phyloP scores from a whole-genome alignment of 2,329 filamentous ascomycete genomes.

The Aspergillus puulaauensis region DNA sequence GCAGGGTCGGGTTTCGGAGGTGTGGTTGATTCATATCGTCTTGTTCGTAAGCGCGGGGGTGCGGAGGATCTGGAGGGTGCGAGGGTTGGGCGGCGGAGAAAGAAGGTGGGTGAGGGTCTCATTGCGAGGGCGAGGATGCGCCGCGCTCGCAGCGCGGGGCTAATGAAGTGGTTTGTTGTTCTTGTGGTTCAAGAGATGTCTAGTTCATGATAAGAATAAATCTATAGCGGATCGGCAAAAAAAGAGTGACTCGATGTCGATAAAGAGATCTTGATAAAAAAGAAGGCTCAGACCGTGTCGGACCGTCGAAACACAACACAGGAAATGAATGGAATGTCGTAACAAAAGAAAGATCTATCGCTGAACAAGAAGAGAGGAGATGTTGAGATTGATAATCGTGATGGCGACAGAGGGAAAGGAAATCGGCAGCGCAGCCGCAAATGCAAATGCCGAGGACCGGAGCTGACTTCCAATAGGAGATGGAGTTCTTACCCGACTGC shows the following conservation, averaged over 20 bases:
- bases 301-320: not conserved
- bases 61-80: conserved; percentile 5
- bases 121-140: conserved; percentile 4
- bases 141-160: not conserved
- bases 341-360: conserved; percentile 1
- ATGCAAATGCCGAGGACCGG: conserved; percentile 9
- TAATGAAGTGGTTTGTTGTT: not conserved
- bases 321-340: not conserved
- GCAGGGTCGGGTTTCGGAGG: conserved; percentile 7
- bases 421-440: not conserved
- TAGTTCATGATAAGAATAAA: not conserved
- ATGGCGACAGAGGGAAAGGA: conserved; percentile 3
- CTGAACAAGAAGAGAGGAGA: not conserved
- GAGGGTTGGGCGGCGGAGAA: conserved; percentile 14
- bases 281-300: not conserved
- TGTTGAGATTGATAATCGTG: conserved; percentile 3
- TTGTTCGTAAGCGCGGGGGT: conserved; percentile 11
- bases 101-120: conserved; percentile 9
- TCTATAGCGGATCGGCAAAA: not conserved
- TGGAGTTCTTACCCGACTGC: not conserved
- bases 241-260: not conserved
- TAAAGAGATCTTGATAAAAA: not conserved
- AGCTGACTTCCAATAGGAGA: conserved; percentile 8
- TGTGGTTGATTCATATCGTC: conserved; percentile 15
- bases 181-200: not conserved